Conservation (phyloP, 441 rosid species). For the Manihot esculenta region DNA sequence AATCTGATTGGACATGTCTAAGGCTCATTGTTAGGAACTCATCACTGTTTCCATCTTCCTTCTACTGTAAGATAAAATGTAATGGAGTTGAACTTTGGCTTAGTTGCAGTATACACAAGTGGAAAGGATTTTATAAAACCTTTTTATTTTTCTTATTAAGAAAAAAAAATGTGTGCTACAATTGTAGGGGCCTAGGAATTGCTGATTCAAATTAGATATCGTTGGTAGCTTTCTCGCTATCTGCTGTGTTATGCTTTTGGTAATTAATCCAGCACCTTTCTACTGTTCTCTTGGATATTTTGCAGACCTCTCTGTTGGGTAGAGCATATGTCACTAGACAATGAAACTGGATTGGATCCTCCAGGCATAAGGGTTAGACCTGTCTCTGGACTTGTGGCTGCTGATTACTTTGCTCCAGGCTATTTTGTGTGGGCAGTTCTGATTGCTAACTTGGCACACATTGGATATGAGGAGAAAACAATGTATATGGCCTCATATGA, state of each 20-base stretch:
- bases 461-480: conserved; percentile 95
- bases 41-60: not conserved
- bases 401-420: conserved; percentile 96
- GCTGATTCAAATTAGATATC: conserved; percentile 6
- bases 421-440: conserved; percentile 99
- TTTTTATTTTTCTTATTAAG: not conserved
- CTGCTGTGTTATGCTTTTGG: conserved; percentile 15
- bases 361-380: conserved; percentile 78
- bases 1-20: not conserved
- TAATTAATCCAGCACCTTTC: conserved; percentile 10
- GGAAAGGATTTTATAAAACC: not conserved
- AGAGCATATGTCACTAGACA: conserved; percentile 94
- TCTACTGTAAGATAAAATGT: not conserved
- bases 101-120: not conserved
- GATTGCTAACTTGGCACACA: conserved; percentile 88
- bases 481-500: conserved; percentile 98
- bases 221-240: not conserved
- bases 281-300: conserved; percentile 19
- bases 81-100: not conserved
- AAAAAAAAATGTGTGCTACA: not conserved
- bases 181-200: not conserved
- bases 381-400: conserved; percentile 95
- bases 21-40: not conserved
- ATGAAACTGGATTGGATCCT: conserved; percentile 96
- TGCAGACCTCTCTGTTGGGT: conserved; percentile 97